These are phyloP conservation scores for Kluyveromyces marxianus DNA, from an alignment of 1,139 yeast species.

Conservation along the genomic window DNA sequence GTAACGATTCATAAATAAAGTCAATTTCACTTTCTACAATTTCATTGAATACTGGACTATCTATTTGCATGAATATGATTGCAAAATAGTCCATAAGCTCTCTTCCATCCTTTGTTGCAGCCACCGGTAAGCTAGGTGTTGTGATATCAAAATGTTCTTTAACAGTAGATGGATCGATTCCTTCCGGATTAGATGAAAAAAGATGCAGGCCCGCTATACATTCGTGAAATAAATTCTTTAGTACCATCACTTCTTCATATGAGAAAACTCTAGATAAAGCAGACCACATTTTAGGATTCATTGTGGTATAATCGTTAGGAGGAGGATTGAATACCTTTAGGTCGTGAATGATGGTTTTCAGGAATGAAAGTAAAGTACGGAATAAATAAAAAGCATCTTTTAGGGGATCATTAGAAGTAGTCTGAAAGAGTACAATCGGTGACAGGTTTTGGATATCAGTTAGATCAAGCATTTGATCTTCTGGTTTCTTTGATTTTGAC, in stretches of 20 bases:
- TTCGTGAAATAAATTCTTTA: slow-evolving; percentile 72
- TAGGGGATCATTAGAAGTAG: slow-evolving; percentile 51
- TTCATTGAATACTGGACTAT: slow-evolving; percentile 93
- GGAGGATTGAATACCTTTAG: slow-evolving; percentile 87
- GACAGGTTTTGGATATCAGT: slow-evolving; percentile 40
- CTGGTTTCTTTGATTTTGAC: not conserved
- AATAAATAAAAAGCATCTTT: slow-evolving; percentile 85
- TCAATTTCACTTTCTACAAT: slow-evolving; percentile 77
- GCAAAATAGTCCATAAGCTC: slow-evolving; percentile 96
- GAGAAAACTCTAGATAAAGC: slow-evolving; percentile 80
- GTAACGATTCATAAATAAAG: slow-evolving; percentile 68
- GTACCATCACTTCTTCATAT: slow-evolving; percentile 72
- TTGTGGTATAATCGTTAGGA: slow-evolving; percentile 58
- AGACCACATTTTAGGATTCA: slow-evolving; percentile 69
- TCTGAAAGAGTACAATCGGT: slow-evolving; percentile 42
- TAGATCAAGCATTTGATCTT: slow-evolving; percentile 34
- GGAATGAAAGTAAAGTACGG: slow-evolving; percentile 81
- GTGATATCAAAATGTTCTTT: slow-evolving; percentile 54
- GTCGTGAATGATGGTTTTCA: slow-evolving; percentile 86
- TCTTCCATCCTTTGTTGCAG: slow-evolving; percentile 87
- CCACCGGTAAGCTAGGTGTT: slow-evolving; percentile 75
- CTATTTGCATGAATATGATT: slow-evolving; percentile 86
- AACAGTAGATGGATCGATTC: slow-evolving; percentile 9
- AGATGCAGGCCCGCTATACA: slow-evolving; percentile 76
- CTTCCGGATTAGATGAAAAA: slow-evolving; percentile 51